These are phyloP conservation scores for Cicer arietinum DNA, from an alignment of 306 rosid genomes.

Conservation along the genomic window DNA sequence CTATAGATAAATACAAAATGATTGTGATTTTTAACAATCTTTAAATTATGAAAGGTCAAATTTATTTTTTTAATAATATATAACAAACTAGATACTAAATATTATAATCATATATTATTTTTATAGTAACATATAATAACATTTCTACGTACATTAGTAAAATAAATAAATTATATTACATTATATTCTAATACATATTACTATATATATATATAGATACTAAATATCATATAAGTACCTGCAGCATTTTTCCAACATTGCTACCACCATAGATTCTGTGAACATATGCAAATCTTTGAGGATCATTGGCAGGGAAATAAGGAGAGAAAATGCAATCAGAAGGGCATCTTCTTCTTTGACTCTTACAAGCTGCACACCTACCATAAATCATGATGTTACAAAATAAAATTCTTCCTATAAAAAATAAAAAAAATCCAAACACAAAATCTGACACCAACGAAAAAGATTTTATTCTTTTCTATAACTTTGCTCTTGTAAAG, in stretches of 20 bases:
- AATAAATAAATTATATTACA: too few species aligned
- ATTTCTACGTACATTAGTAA: too few species aligned
- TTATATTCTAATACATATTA: background rate
- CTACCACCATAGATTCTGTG: conserved; percentile 78
- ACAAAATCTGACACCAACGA: conserved; percentile 17
- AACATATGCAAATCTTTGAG: conserved; percentile 74
- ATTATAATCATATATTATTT: too few species aligned
- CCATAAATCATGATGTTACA: conserved; percentile 40
- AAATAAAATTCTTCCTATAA: conserved; percentile 28
- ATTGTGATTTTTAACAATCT: too few species aligned
- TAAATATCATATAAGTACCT: conserved; percentile 49
- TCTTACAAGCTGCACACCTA: conserved; percentile 82
- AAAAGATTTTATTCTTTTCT: conserved; percentile 43
- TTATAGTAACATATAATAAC: too few species aligned
- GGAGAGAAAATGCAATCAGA: conserved; percentile 76
- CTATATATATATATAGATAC: background rate
- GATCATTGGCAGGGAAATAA: conserved; percentile 71
- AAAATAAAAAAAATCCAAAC: conserved; percentile 35
- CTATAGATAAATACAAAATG: too few species aligned
- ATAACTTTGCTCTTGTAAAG: conserved; percentile 26
- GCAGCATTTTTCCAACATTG: conserved; percentile 79
- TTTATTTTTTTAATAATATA: too few species aligned
- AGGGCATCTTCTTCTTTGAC: conserved; percentile 74
- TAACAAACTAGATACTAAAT: background rate
- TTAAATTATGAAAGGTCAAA: too few species aligned